phyloP scores from a whole-genome alignment of 345 rosid species.

The Murraya paniculata region DNA sequence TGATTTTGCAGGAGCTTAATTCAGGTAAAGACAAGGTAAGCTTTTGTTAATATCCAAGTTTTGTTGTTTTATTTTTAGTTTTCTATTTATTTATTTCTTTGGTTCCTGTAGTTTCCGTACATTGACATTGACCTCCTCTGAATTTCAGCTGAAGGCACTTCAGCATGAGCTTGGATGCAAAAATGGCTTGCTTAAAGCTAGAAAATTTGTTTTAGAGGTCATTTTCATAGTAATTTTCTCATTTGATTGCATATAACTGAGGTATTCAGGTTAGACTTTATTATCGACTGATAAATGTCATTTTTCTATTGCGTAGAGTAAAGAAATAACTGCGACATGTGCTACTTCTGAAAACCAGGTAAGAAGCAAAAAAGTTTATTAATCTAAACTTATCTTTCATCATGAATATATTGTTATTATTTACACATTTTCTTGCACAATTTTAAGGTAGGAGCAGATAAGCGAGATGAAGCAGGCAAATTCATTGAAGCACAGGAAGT shows the following conservation, averaged over 20 bases:
- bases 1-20: constrained; percentile 65
- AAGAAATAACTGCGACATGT: constrained; percentile 22
- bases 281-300: constrained; percentile 9
- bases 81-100: constrained; percentile 6
- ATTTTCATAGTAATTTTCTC: constrained; percentile 1
- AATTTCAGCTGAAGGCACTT: constrained; percentile 55
- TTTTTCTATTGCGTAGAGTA: constrained; percentile 28
- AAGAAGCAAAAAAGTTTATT: neutral
- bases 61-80: neutral
- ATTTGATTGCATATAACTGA: constrained; percentile 1
- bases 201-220: constrained; percentile 34
- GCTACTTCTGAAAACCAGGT: constrained; percentile 34
- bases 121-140: constrained; percentile 19
- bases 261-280: constrained; percentile 1
- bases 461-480: constrained; percentile 16
- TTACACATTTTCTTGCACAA: constrained; percentile 22
- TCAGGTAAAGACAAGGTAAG: constrained; percentile 62
- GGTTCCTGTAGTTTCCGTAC: constrained; percentile 4
- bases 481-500: constrained; percentile 17
- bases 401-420: constrained; percentile 6
- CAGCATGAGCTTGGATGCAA: constrained; percentile 75
- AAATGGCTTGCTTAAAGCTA: constrained; percentile 44
- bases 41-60: constrained; percentile 17
- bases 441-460: constrained; percentile 33
- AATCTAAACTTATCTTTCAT: constrained; percentile 6